These are phyloP conservation scores for Neonectria coccinea DNA, from an alignment of 2,329 filamentous ascomycete species.

Conservation along the genomic window DNA sequence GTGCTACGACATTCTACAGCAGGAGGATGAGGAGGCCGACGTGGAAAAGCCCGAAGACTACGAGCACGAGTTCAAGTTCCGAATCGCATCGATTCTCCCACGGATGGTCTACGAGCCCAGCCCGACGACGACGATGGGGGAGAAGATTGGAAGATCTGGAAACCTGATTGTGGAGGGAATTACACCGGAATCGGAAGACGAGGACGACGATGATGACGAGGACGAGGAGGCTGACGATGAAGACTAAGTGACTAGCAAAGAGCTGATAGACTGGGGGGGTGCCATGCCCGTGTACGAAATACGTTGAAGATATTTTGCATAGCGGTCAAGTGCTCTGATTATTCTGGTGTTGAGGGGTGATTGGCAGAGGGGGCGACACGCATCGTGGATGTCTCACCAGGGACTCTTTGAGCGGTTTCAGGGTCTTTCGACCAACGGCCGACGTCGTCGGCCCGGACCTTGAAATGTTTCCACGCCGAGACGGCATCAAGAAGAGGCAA, in stretches of 20 bases:
- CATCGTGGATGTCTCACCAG: slow-evolving; percentile 11
- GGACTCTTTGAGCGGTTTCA: slow-evolving; percentile 2
- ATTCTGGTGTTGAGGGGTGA: slow-evolving; percentile 11
- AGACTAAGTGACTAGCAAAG: slow-evolving; percentile 32
- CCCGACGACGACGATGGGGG: slow-evolving; percentile 72
- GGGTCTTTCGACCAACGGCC: slow-evolving; percentile 5
- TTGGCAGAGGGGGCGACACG: slow-evolving; percentile 7
- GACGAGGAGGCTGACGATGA: slow-evolving; percentile 40
- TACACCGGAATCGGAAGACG: slow-evolving; percentile 50
- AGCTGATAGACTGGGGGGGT: slow-evolving; percentile 18
- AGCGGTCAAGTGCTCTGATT: slow-evolving; percentile 30
- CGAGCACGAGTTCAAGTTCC: slow-evolving; percentile 85
- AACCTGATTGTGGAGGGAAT: slow-evolving; percentile 87
- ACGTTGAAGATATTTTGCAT: slow-evolving; percentile 27
- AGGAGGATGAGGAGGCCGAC: slow-evolving; percentile 44
- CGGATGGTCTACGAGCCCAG: slow-evolving; percentile 82
- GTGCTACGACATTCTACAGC: slow-evolving; percentile 77
- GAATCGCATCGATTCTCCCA: slow-evolving; percentile 86
- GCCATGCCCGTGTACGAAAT: slow-evolving; percentile 9
- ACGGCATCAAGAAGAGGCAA: neutral
- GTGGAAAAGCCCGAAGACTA: slow-evolving; percentile 72
- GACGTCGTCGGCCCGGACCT: slow-evolving; percentile 13
- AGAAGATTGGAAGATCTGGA: slow-evolving; percentile 82
- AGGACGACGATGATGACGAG: slow-evolving; percentile 44
- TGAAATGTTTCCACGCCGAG: neutral